Conservation (phyloP, 176 grass and related monocot genomes). For the Juncus inflexus region DNA sequence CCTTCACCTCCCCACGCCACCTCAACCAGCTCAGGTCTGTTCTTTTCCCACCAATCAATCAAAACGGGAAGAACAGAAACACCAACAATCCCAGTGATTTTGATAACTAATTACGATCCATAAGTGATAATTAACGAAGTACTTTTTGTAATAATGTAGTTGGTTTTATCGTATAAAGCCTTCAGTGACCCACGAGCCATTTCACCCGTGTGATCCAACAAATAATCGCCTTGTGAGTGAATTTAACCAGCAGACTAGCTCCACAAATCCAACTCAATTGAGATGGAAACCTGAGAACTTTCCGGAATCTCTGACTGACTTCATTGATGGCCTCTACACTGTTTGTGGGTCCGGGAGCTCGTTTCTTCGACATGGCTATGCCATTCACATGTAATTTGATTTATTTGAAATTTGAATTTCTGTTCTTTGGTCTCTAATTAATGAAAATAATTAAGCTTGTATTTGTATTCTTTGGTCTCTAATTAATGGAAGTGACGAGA, state of each 20-base stretch:
- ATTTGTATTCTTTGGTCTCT: background rate
- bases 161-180: slow-evolving; percentile 98
- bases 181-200: slow-evolving; percentile 91
- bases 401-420: too few species aligned
- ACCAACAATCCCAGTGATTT: background rate
- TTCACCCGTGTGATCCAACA: slow-evolving; percentile 54
- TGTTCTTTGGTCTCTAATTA: background rate
- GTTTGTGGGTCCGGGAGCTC: slow-evolving; percentile 83
- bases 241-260: slow-evolving; percentile 55
- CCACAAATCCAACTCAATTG: slow-evolving; percentile 80
- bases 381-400: slow-evolving; percentile 65
- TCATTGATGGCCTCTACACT: slow-evolving; percentile 79
- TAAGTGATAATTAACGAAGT: background rate
- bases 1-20: slow-evolving; percentile 79
- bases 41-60: background rate
- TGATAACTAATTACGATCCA: background rate
- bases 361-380: slow-evolving; percentile 78
- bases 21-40: slow-evolving; percentile 62
- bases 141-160: slow-evolving; percentile 25
- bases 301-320: slow-evolving; percentile 40
- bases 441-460: background rate
- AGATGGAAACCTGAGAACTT: slow-evolving; percentile 64
- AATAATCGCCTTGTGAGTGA: slow-evolving; percentile 56
- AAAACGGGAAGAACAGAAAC: background rate
- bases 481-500: background rate